A percentile compares a stretch with the other conserved stretches of the same genome.
Evolutionary conservation across 2,329 filamentous ascomycete species (phyloP).

Genomic region (Penicillium sclerotigenum): DNA sequence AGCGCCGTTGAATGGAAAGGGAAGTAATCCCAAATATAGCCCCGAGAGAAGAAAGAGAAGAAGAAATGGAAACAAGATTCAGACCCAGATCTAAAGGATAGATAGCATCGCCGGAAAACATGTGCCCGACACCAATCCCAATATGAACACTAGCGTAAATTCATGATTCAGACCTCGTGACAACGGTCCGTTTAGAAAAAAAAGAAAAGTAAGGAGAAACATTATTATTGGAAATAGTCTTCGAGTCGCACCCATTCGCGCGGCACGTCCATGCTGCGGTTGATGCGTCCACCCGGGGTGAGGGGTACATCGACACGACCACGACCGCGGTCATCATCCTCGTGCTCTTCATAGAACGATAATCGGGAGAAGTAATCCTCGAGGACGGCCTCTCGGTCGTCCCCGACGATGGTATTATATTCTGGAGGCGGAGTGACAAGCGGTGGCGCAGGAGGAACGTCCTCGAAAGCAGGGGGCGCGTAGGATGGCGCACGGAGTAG

Average conservation of each 20-base stretch:
- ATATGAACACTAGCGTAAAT: constrained; percentile 18
- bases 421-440: constrained; percentile 77
- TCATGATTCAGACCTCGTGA: constrained; percentile 22
- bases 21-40: neutral
- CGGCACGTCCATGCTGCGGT: constrained; percentile 63
- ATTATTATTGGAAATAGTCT: constrained; percentile 19
- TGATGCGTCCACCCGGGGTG: constrained; percentile 60
- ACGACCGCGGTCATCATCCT: constrained; percentile 50
- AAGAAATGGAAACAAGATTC: neutral
- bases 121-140: constrained; percentile 1
- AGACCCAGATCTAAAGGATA: neutral
- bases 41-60: neutral
- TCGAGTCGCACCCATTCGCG: constrained; percentile 52
- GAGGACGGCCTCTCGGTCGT: constrained; percentile 63
- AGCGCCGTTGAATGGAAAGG: neutral
- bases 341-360: constrained; percentile 62
- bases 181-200: neutral
- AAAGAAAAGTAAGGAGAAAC: neutral
- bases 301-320: constrained; percentile 57
- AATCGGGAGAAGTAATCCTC: constrained; percentile 85
- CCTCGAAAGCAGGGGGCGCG: constrained; percentile 82
- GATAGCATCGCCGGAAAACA: constrained; percentile 3
- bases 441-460: constrained; percentile 71
- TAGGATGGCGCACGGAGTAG: constrained; percentile 79
- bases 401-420: constrained; percentile 75